These are phyloP conservation scores for Mycena albidolilacea DNA, from an alignment of 768 basidiomycete species.

Conservation along the genomic window DNA sequence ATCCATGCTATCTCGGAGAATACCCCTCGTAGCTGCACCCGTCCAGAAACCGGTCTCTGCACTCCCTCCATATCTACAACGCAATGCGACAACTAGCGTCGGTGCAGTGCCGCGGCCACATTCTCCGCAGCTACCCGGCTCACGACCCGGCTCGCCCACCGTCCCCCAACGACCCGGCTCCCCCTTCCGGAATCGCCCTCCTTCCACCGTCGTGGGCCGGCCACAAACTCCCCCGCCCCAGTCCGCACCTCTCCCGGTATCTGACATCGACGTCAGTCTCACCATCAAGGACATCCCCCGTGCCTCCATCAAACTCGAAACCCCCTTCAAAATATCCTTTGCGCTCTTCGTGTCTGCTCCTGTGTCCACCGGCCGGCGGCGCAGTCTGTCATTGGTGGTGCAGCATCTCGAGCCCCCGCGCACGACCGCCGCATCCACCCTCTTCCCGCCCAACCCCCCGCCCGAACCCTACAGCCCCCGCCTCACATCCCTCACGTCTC, in stretches of 20 bases:
- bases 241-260: constrained; percentile 37
- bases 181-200: constrained; percentile 61
- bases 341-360: constrained; percentile 66
- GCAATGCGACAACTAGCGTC: constrained; percentile 52
- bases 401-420: constrained; percentile 74
- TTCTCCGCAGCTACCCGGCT: constrained; percentile 68
- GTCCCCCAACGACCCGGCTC: constrained; percentile 55
- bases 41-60: constrained; percentile 74
- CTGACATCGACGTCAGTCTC: constrained; percentile 72
- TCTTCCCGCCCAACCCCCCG: constrained; percentile 25
- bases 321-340: constrained; percentile 72
- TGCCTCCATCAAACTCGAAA: constrained; percentile 62
- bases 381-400: constrained; percentile 68
- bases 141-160: constrained; percentile 73
- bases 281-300: constrained; percentile 66
- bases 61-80: constrained; percentile 83
- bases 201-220: constrained; percentile 52
- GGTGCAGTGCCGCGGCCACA: constrained; percentile 65
- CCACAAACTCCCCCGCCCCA: constrained; percentile 52
- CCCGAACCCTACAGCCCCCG: constrained; percentile 53
- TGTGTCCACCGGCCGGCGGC: constrained; percentile 55
- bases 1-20: constrained; percentile 88
- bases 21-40: constrained; percentile 67
- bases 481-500: constrained; percentile 60
- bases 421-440: constrained; percentile 34